A percentile compares a stretch with the other conserved stretches of the same genome.
Evolutionary conservation across 495 filamentous ascomycete genomes (phyloP).

Genomic region (Bathelium albidoporum): DNA sequence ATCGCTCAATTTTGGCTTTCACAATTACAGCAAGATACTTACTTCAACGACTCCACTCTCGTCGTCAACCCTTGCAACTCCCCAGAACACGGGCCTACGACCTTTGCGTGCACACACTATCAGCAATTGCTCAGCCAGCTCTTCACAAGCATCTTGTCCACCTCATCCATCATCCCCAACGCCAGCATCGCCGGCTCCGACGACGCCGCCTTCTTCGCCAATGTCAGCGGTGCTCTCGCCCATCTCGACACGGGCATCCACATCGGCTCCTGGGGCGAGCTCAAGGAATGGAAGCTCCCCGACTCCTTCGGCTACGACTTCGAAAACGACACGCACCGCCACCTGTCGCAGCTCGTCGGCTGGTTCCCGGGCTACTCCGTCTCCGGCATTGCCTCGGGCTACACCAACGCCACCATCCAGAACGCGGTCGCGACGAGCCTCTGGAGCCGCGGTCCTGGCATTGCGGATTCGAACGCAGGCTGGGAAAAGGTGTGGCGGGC

Average conservation of each 20-base stretch:
- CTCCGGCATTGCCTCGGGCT: constrained; percentile 23
- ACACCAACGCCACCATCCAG: constrained; percentile 28
- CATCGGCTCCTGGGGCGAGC: constrained; percentile 38
- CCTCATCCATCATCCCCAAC: constrained; percentile 15
- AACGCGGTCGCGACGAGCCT: constrained; percentile 36
- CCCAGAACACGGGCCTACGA: constrained; percentile 43
- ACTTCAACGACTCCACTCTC: constrained; percentile 40
- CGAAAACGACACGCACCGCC: constrained; percentile 39
- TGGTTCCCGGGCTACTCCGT: constrained; percentile 44
- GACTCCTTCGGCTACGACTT: constrained; percentile 30
- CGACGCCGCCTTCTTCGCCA: constrained; percentile 23
- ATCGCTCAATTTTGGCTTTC: constrained; percentile 40
- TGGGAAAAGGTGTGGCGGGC: constrained; percentile 48
- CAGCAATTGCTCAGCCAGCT: constrained; percentile 41
- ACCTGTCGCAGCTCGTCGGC: constrained; percentile 43
- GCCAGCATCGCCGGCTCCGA: neutral
- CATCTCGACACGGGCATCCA: constrained; percentile 38
- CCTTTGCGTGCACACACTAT: constrained; percentile 42
- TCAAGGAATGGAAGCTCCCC: constrained; percentile 20
- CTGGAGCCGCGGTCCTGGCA: constrained; percentile 32
- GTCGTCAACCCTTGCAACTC: constrained; percentile 44
- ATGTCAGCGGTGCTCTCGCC: constrained; percentile 23
- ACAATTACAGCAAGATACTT: constrained; percentile 35
- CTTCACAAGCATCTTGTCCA: constrained; percentile 31
- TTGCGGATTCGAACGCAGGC: constrained; percentile 39